Conservation (phyloP, 2,329 filamentous ascomycete species). For the Nemania sp. region DNA sequence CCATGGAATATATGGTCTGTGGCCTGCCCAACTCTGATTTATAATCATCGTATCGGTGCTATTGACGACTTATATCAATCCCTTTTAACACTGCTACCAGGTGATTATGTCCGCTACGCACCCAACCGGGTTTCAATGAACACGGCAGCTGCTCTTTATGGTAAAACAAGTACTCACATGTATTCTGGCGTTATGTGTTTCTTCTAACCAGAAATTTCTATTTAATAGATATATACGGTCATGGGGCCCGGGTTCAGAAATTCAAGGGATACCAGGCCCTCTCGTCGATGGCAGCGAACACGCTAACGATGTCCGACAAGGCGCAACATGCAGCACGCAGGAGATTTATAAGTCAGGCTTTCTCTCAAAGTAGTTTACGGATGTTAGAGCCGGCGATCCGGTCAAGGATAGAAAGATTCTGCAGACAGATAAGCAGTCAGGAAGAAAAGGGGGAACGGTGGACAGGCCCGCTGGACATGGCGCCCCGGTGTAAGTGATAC, state of each 20-base stretch:
- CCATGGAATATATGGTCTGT: slow-evolving; percentile 3
- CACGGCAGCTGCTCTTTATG: neutral
- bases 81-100: too few relatives aligned
- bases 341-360: too few relatives aligned
- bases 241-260: neutral
- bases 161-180: neutral
- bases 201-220: neutral
- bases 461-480: too few relatives aligned
- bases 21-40: too few relatives aligned
- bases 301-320: neutral
- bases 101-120: neutral
- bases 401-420: too few relatives aligned
- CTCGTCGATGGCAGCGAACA: neutral
- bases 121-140: slow-evolving; percentile 3
- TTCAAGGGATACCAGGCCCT: neutral
- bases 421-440: too few relatives aligned
- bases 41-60: neutral
- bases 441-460: too few relatives aligned
- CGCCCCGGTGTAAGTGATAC: too few relatives aligned
- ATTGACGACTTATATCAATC: neutral
- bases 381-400: too few relatives aligned
- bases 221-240: slow-evolving; percentile 1
- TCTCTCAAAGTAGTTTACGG: too few relatives aligned
- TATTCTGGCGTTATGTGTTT: neutral
- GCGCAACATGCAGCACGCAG: too few relatives aligned